These are phyloP conservation scores for Colletotrichum abscissum DNA, from an alignment of 2,329 filamentous ascomycete genomes.

Conservation along the genomic window DNA sequence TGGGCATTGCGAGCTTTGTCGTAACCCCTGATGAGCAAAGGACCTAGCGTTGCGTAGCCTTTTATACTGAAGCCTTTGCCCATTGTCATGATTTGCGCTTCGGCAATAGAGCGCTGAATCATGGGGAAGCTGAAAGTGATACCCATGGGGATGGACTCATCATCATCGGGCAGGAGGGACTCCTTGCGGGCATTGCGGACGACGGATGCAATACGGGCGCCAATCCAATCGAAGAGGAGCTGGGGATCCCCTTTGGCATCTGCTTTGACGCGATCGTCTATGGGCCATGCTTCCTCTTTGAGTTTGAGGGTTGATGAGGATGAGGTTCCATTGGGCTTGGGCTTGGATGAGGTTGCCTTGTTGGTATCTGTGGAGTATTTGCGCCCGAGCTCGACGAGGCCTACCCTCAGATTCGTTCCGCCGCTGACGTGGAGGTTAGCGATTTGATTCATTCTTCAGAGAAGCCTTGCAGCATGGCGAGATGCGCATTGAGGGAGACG, in stretches of 20 bases:
- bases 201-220: conserved; percentile 79
- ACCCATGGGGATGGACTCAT: conserved; percentile 68
- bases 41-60: conserved; percentile 69
- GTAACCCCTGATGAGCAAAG: conserved; percentile 70
- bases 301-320: conserved; percentile 62
- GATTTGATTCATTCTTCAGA: background rate
- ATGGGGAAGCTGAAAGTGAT: conserved; percentile 80
- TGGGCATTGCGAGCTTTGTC: conserved; percentile 52
- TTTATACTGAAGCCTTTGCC: conserved; percentile 77
- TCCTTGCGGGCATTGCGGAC: conserved; percentile 66
- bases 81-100: conserved; percentile 75
- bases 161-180: conserved; percentile 52
- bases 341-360: background rate
- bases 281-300: conserved; percentile 79
- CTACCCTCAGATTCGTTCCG: conserved; percentile 76
- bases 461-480: background rate
- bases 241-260: conserved; percentile 70
- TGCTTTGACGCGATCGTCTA: conserved; percentile 77
- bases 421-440: conserved; percentile 57
- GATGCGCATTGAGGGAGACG: background rate
- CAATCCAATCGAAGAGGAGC: conserved; percentile 85
- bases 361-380: conserved; percentile 39
- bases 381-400: conserved; percentile 71
- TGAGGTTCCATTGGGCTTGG: conserved; percentile 33
- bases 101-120: conserved; percentile 70